Conservation (phyloP, 164 flowering plant species). For the Liriodendron chinense region DNA sequence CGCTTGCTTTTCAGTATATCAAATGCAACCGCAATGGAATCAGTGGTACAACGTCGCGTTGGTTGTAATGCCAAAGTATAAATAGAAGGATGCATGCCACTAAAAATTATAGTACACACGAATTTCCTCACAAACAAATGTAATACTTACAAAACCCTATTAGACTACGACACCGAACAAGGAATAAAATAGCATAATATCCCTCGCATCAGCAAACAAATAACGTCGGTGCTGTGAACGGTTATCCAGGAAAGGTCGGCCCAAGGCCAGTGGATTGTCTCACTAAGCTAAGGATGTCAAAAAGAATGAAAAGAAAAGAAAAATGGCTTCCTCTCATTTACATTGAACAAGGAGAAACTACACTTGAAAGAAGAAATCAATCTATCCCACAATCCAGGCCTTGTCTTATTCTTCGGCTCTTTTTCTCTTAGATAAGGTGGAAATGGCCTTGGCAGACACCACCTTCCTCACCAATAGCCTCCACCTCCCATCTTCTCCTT, state of each 20-base stretch:
- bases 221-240: background rate
- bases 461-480: constrained; percentile 59
- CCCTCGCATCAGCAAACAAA: no score
- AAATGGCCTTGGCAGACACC: constrained; percentile 52
- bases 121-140: no score
- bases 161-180: no score
- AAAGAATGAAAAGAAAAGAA: no score
- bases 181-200: no score
- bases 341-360: background rate
- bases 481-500: constrained; percentile 53
- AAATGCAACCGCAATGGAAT: no score
- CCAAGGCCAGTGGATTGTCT: background rate
- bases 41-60: no score
- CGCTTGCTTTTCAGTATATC: no score
- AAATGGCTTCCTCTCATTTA: background rate
- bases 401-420: constrained; percentile 20
- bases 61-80: no score
- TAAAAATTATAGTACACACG: no score
- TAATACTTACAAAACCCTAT: no score
- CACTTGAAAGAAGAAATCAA: background rate
- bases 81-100: no score
- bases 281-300: background rate
- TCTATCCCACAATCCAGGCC: background rate
- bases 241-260: background rate
- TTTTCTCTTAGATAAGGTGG: constrained; percentile 48